Percentiles rank a stretch among this genome's conserved stretches.
Conservation (phyloP, 2,329 filamentous ascomycete genomes). For the Zasmidium angulare region DNA sequence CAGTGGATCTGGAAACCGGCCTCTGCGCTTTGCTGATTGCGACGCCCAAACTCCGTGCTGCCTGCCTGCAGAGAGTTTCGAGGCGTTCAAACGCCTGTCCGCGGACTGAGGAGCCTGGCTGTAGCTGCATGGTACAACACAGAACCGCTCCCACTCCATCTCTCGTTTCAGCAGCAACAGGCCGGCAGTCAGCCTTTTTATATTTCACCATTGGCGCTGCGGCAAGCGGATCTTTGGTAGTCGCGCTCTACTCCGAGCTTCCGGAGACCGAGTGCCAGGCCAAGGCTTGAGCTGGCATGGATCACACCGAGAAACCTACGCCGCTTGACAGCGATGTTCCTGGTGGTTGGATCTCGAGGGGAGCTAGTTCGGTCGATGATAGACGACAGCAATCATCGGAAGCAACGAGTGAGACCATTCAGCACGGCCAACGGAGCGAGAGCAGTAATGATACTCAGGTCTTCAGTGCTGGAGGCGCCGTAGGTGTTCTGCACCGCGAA, state of each 20-base stretch:
- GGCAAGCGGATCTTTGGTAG: not conserved
- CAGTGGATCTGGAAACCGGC: not conserved
- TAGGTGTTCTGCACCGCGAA: not conserved
- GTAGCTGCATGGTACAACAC: not conserved
- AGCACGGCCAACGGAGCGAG: not conserved
- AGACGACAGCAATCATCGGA: not conserved
- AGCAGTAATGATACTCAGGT: not conserved
- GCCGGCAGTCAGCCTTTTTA: not conserved
- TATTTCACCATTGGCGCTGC: not conserved
- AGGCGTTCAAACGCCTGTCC: not conserved
- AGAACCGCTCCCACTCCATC: not conserved
- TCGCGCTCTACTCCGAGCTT: not conserved
- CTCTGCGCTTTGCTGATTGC: not conserved
- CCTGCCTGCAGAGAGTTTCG: not conserved
- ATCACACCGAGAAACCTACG: not conserved
- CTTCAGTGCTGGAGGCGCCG: slow-evolving; percentile 1
- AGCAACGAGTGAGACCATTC: no score
- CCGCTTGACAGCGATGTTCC: slow-evolving; percentile 1
- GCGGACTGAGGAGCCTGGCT: not conserved
- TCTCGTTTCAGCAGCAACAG: not conserved
- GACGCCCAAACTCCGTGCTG: not conserved
- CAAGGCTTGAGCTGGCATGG: not conserved
- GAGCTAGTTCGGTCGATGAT: not conserved
- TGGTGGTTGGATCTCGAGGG: not conserved
- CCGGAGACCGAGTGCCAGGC: not conserved